Evolutionary conservation across 768 basidiomycete genomes (phyloP), one percentile per base, ranked within the genome.

Genomic region (Leccinum fibrillosum): DNA sequence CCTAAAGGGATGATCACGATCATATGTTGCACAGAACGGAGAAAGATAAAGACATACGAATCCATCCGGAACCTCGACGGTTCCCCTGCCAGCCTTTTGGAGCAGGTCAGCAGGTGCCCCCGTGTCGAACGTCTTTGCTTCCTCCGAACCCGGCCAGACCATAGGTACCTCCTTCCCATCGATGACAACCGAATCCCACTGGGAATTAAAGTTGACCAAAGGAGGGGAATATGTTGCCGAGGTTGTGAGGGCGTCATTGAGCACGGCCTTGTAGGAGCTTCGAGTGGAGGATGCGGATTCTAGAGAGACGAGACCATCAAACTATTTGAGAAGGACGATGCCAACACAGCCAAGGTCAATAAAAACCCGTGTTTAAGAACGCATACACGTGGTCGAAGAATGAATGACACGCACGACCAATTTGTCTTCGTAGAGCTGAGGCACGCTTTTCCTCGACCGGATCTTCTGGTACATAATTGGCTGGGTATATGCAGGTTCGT

Each of bases 391-490:
- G 49, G 13, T 23, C 42, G 1, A 28, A 62, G 5, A 23, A 48
- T 10, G 11, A 4, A 28, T 12, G 28, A 53, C 17, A 76, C 85
- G 49, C 56, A 92, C 92, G 52, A 86, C 78, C 6, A 94, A 79
- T 47, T 85, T 86, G 47, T 88, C 82, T 66, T 94, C 92, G 68
- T 94, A 96, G 12, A 92, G 44, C 44, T 45, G 21, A 19, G 44
- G 19, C 44, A 45, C 44, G 21, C 88, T 89, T 49, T 79, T 82
- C 50, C 93, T 78, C 0, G 85, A 80, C 6, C 85, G 81, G 65
- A 96, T 95, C 74, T 89, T 84, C 71, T 90, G 81, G 73, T 97
- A 97, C 94, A 96, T 97, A 10, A 87, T 75, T 0, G 94, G 94
- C 58, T 88, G 89, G 0, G 94, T 96, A 69, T 93, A 90, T 15